phyloP scores from a whole-genome alignment of 73 alveolate genomes.

The Uronychia binucleata region DNA sequence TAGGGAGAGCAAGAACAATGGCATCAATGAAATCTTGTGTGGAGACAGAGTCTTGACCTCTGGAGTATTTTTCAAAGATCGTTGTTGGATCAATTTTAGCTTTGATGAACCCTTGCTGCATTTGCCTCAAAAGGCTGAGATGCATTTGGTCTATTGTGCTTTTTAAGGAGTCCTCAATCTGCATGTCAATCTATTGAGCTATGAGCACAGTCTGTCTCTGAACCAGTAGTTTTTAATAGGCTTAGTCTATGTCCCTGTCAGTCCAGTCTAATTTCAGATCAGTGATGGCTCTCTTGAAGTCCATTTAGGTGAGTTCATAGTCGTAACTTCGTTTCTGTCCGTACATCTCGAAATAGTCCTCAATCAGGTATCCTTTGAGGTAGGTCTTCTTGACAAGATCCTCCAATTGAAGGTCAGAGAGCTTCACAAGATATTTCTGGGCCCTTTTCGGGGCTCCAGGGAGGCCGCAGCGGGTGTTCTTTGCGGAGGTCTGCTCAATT shows the following conservation, averaged over 20 bases:
- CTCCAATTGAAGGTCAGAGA: not conserved
- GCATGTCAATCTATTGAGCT: not conserved
- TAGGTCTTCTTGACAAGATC: not conserved
- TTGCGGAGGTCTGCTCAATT: not conserved
- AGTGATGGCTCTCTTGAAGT: not conserved
- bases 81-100: not conserved
- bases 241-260: not conserved
- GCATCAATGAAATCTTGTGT: not conserved
- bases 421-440: not conserved
- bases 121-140: not conserved
- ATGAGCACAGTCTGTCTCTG: not conserved
- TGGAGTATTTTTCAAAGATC: not conserved
- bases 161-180: not conserved
- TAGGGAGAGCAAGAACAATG: not conserved
- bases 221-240: not conserved
- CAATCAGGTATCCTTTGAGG: not conserved
- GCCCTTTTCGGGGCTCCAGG: not conserved
- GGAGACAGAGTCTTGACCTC: not conserved
- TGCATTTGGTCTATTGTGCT: not conserved
- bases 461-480: not conserved
- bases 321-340: not conserved
- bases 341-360: not conserved
- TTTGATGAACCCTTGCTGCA: not conserved
- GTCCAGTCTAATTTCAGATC: not conserved
- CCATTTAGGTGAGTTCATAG: not conserved